These are phyloP conservation scores for Gamsiella multidivaricata DNA, from an alignment of 192 early-diverging fungal genomes.

Conservation along the genomic window DNA sequence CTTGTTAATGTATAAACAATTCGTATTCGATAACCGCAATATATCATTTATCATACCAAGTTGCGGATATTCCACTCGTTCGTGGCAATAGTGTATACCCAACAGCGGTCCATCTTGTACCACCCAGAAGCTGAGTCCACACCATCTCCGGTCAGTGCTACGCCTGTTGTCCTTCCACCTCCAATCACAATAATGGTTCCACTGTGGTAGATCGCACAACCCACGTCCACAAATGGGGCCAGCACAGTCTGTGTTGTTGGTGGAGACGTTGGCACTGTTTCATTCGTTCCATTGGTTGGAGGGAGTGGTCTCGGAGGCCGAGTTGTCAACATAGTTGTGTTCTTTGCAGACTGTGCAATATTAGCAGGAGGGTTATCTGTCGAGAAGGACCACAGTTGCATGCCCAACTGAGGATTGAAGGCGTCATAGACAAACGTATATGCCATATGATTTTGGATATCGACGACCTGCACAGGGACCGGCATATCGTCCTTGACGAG, in stretches of 20 bases:
- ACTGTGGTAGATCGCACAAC: conserved; percentile 19
- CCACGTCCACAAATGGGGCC: conserved; percentile 33
- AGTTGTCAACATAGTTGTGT: conserved; percentile 26
- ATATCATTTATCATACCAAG: conserved; percentile 16
- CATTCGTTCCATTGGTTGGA: conserved; percentile 17
- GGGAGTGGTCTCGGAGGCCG: conserved; percentile 13
- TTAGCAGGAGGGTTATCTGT: conserved; percentile 11
- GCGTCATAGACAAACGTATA: conserved; percentile 42
- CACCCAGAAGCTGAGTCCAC: conserved; percentile 24
- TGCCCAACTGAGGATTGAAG: conserved; percentile 38
- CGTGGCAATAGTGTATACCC: conserved; percentile 29
- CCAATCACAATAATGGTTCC: conserved; percentile 44
- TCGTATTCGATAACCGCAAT: not conserved
- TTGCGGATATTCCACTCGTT: conserved; percentile 21
- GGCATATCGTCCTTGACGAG: conserved; percentile 22
- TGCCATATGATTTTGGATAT: not conserved
- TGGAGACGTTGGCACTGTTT: conserved; percentile 9
- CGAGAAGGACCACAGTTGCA: conserved; percentile 31
- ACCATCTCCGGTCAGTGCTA: conserved; percentile 12
- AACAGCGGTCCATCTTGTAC: conserved; percentile 43
- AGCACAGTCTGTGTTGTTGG: not conserved
- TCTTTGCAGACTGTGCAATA: conserved; percentile 15
- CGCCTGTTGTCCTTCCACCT: conserved; percentile 23
- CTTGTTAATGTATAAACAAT: not conserved
- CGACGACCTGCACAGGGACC: conserved; percentile 32